Evolutionary conservation across 371 early-diverging fungal species (phyloP).

Genomic region (Mucor velutinosus): DNA sequence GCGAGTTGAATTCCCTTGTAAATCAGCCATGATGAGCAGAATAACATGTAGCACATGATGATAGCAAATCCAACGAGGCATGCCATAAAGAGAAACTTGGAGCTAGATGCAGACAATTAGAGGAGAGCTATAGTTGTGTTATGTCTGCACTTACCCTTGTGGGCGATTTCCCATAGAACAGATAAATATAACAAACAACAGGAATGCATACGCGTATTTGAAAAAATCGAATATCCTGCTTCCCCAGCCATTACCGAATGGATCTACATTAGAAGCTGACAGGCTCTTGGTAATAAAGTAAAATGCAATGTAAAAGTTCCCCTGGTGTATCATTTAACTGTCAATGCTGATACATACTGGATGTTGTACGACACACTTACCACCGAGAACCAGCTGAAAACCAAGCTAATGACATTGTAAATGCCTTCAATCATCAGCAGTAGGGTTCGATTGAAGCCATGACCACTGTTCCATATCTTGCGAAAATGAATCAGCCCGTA

Average conservation of each 20-base stretch:
- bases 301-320: constrained; percentile 80
- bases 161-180: constrained; percentile 85
- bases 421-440: constrained; percentile 68
- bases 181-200: constrained; percentile 72
- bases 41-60: constrained; percentile 52
- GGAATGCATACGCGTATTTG: constrained; percentile 63
- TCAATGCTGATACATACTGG: constrained; percentile 19
- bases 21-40: constrained; percentile 51
- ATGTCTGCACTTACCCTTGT: constrained; percentile 64
- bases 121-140: too few relatives aligned
- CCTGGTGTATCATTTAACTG: constrained; percentile 49
- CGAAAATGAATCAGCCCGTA: constrained; percentile 59
- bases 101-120: constrained; percentile 13
- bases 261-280: constrained; percentile 35
- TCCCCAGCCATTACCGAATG: constrained; percentile 62
- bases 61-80: constrained; percentile 39
- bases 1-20: constrained; percentile 50
- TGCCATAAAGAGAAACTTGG: constrained; percentile 43
- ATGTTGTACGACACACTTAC: constrained; percentile 42
- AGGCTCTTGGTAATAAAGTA: constrained; percentile 67
- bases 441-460: constrained; percentile 62
- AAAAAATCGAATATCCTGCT: constrained; percentile 49
- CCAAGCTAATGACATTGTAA: constrained; percentile 72
- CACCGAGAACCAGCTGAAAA: constrained; percentile 82
- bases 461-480: constrained; percentile 66